Evolutionary conservation across 139 green algal species (phyloP), one percentile per base, ranked within the genome.

Genomic region (Gonium pectorale): DNA sequence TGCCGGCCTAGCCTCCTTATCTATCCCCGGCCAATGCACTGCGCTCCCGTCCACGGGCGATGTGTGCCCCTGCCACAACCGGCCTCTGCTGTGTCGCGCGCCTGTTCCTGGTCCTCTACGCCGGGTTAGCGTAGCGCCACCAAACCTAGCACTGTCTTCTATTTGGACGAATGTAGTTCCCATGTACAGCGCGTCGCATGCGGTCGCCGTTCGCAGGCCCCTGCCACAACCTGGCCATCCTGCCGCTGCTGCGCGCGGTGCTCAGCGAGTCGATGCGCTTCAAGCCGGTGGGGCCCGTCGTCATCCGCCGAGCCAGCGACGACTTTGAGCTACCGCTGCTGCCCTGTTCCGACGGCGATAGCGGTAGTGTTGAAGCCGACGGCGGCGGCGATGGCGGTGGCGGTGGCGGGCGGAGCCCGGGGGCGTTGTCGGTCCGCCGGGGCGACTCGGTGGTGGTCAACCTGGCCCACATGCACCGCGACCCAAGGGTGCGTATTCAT

Each of bases 261-360:
- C 54, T 86, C 46, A 79, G 56, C n/a, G 80, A 86, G 56, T 74
- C 67, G 19, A 70, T 86, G 52, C 52, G 67, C 13, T 86, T 74
- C 68, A 86, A 86, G 68, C 80, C 80, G 29, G 80, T 86, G 5
- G 80, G 80, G 11, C 80, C 80, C 4, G 68, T 86, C n/a, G 68
- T 69, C 38, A 86, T 86, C 54, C 54, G 80, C 38, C 67, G 51
- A 54, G 80, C 67, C 41, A 80, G 27, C 21, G 31, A 70, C 41
- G 54, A 74, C 54, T 9, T 80, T 0, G 41, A 17, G 5, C 44
- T 86, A 27, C 38, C 54, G 66, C 64, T 63, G 40, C 80, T 38
- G 38, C 31, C 51, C n/a, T n/a, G n/a, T n/a, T 51, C 5, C n/a
- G 44, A 29, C 7, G 6, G 43, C 63, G 63, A 43, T 43, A n/a